Conservation (phyloP, 2,329 filamentous ascomycete genomes). For the Hymenoscyphus repandus region DNA sequence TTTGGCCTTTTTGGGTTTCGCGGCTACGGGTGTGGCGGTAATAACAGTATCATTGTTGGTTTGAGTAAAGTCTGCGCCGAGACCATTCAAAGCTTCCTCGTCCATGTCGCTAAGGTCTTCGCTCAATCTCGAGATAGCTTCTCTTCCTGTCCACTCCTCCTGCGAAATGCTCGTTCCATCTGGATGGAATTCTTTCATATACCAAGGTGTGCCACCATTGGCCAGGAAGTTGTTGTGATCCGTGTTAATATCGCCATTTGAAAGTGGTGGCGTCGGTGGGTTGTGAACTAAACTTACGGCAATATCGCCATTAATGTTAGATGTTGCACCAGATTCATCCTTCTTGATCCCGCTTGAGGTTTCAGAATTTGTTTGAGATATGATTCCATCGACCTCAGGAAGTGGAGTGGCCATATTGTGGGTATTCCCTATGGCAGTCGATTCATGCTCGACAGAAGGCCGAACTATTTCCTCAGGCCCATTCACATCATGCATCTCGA, state of each 20-base stretch:
- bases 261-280: conserved; percentile 62
- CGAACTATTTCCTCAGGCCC: conserved; percentile 22
- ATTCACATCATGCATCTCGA: conserved; percentile 33
- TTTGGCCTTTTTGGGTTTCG: conserved; percentile 25
- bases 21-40: conserved; percentile 7
- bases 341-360: conserved; percentile 29
- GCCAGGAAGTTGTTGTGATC: conserved; percentile 38
- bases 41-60: conserved; percentile 10
- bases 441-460: conserved; percentile 4
- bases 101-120: conserved; percentile 90
- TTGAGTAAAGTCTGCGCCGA: conserved; percentile 36
- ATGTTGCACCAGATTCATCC: conserved; percentile 36
- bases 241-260: conserved; percentile 44
- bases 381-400: conserved; percentile 20
- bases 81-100: conserved; percentile 77
- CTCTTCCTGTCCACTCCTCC: conserved; percentile 68
- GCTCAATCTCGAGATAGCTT: conserved; percentile 67
- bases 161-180: conserved; percentile 73
- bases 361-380: conserved; percentile 12
- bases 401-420: not conserved
- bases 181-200: conserved; percentile 75
- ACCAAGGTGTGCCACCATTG: conserved; percentile 82
- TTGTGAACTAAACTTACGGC: conserved; percentile 16
- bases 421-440: conserved; percentile 18
- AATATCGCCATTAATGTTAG: conserved; percentile 40